These are phyloP conservation scores for Polyporus tsugae DNA, from an alignment of 1,284 basidiomycete species.

Conservation along the genomic window DNA sequence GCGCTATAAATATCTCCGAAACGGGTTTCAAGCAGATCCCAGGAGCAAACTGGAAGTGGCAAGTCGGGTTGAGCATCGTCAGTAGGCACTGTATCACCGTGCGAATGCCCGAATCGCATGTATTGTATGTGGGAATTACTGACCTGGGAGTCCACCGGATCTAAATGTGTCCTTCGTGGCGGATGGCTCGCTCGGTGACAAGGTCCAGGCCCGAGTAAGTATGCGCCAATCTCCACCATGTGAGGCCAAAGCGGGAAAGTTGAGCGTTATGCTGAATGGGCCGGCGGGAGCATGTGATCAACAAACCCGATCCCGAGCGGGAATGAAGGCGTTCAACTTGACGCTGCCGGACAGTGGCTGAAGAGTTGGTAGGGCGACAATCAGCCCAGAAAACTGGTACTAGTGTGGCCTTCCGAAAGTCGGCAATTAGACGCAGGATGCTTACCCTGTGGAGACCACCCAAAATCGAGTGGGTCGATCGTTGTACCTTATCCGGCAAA, in stretches of 20 bases:
- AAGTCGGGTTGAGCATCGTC: background rate
- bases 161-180: background rate
- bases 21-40: background rate
- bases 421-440: background rate
- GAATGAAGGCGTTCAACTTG: background rate
- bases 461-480: background rate
- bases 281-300: background rate
- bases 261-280: background rate
- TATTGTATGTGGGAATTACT: constrained; percentile 18
- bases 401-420: constrained; percentile 5
- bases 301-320: background rate
- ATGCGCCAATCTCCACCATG: background rate
- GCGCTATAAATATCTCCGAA: constrained; percentile 3
- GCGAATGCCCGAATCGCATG: constrained; percentile 8
- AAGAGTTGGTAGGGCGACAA: constrained; percentile 13
- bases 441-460: background rate
- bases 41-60: background rate
- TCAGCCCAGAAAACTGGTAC: background rate
- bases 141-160: constrained; percentile 17
- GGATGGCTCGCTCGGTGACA: background rate
- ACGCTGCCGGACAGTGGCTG: constrained; percentile 7
- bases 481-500: background rate
- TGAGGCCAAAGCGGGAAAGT: background rate
- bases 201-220: background rate
- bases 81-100: constrained; percentile 2